Conservation (phyloP, 345 rosid genomes). For the Moricandia arvensis region DNA sequence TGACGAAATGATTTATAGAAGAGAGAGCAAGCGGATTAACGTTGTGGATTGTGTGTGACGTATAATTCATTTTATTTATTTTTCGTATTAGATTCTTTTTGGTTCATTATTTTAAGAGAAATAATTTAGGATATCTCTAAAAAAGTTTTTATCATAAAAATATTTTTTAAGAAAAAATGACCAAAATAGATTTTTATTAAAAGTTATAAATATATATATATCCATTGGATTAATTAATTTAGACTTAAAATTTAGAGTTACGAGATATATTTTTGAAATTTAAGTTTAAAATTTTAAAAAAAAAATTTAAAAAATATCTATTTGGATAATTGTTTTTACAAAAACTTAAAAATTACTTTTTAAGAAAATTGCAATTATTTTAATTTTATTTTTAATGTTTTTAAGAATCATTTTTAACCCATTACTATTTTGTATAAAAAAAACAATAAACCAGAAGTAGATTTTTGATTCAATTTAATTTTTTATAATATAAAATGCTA, state of each 20-base stretch:
- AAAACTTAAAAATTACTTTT: no score
- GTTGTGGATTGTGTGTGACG: conserved; percentile 32
- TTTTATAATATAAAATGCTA: background rate
- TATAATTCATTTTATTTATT: conserved; percentile 3
- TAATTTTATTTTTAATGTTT: background rate
- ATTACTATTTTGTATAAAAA: background rate
- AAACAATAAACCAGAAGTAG: background rate
- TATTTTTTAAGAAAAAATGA: no score
- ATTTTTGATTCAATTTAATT: background rate
- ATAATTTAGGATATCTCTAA: no score
- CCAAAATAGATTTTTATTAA: no score
- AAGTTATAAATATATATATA: no score
- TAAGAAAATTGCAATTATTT: background rate
- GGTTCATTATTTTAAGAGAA: background rate
- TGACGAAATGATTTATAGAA: conserved; percentile 34
- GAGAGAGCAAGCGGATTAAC: conserved; percentile 6
- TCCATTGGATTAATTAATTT: no score
- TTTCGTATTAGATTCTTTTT: conserved; percentile 19
- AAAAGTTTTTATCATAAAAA: no score
- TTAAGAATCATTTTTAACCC: background rate
- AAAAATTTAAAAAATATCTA: no score
- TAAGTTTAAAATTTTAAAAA: no score
- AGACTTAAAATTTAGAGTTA: no score
- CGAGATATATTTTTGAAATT: no score
- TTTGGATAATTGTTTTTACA: no score